phyloP scores from a whole-genome alignment of 805 yeast genomes.

The Candida maltosa region DNA sequence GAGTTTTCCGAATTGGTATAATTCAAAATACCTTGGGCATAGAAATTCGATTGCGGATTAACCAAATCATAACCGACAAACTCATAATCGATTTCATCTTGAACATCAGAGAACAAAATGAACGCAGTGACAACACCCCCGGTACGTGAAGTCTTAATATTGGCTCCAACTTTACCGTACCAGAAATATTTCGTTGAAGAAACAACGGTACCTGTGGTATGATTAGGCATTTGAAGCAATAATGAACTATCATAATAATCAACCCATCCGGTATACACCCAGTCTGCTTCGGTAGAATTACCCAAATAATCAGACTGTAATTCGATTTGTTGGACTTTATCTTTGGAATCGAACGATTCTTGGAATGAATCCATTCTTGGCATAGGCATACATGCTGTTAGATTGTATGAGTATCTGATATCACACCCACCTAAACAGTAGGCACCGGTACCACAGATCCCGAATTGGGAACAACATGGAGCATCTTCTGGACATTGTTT shows the following conservation, averaged over 20 bases:
- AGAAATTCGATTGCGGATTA: constrained; percentile 73
- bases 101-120: constrained; percentile 76
- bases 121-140: constrained; percentile 83
- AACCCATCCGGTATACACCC: constrained; percentile 67
- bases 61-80: constrained; percentile 73
- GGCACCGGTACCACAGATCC: constrained; percentile 74
- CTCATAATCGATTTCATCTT: constrained; percentile 90
- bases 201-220: constrained; percentile 72
- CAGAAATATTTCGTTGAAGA: constrained; percentile 78
- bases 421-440: constrained; percentile 88
- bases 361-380: constrained; percentile 59
- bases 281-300: constrained; percentile 61
- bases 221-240: constrained; percentile 71
- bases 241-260: constrained; percentile 50
- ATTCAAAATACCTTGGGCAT: constrained; percentile 70
- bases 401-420: constrained; percentile 61
- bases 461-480: constrained; percentile 88
- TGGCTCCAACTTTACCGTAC: constrained; percentile 80
- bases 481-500: constrained; percentile 63
- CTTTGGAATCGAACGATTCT: constrained; percentile 38
- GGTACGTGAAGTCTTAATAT: constrained; percentile 68
- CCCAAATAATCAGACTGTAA: constrained; percentile 54
- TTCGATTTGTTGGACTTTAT: constrained; percentile 15
- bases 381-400: constrained; percentile 79
- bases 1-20: constrained; percentile 55